Percentiles rank a stretch among this genome's conserved stretches.
These are phyloP conservation scores for Volvox reticuliferus DNA, from an alignment of 139 green algal species.

Conservation along the genomic window DNA sequence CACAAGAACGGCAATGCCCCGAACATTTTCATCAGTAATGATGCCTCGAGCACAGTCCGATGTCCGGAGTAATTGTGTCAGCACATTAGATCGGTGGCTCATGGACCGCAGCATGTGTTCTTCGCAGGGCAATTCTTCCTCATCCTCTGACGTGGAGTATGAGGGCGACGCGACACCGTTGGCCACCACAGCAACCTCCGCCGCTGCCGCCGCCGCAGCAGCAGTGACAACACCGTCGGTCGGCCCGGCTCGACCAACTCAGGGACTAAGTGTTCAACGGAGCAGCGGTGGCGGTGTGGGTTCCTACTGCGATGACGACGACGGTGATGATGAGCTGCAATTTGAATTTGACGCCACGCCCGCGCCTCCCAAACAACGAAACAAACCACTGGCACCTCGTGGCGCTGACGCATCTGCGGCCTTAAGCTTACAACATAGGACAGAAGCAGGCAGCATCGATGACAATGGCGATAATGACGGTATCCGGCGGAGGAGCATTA, in stretches of 20 bases:
- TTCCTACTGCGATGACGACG: neutral
- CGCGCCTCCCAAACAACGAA: neutral
- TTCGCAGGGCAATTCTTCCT: neutral
- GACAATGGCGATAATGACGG: neutral
- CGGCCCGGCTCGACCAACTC: neutral
- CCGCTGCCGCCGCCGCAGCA: neutral
- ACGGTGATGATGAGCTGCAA: conserved; percentile 45
- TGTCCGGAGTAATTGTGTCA: too few relatives aligned
- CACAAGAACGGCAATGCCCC: too few relatives aligned
- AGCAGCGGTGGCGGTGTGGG: neutral
- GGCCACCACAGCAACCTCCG: neutral
- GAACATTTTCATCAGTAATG: too few relatives aligned
- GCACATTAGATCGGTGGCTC: neutral
- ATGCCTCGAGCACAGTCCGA: too few relatives aligned
- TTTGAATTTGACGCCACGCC: conserved; percentile 37
- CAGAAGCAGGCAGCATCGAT: neutral
- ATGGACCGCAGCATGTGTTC: neutral
- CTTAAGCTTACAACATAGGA: neutral
- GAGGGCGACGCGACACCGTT: neutral
- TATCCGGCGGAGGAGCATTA: neutral
- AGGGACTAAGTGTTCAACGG: neutral
- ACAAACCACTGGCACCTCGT: neutral
- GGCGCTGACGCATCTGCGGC: neutral
- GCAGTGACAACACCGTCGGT: neutral
- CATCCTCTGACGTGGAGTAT: neutral